Evolutionary conservation across 768 basidiomycete species (phyloP).

Genomic region (Leccinum olivaceopallidum): DNA sequence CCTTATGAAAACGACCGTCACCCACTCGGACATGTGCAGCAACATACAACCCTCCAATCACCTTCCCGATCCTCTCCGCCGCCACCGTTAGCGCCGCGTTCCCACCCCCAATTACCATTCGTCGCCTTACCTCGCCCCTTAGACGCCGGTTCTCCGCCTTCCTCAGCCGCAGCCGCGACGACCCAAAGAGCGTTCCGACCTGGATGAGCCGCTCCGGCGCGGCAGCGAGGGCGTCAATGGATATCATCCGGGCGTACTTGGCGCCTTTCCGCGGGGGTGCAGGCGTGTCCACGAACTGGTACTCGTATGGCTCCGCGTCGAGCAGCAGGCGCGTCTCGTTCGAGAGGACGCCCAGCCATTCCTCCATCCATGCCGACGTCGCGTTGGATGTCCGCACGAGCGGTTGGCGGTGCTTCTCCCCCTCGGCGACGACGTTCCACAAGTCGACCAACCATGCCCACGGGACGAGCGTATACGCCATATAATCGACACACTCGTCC

Average conservation of each 20-base stretch:
- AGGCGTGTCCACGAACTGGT: conserved; percentile 25
- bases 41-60: conserved; percentile 51
- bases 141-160: conserved; percentile 39
- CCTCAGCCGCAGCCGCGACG: conserved; percentile 61
- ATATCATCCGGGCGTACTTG: conserved; percentile 10
- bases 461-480: conserved; percentile 59
- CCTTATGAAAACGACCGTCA: conserved; percentile 59
- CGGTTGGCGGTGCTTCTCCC: conserved; percentile 32
- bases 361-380: conserved; percentile 34
- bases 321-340: conserved; percentile 48
- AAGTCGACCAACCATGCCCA: conserved; percentile 75
- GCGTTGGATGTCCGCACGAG: conserved; percentile 53
- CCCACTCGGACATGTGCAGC: conserved; percentile 69
- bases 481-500: conserved; percentile 61
- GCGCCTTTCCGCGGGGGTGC: conserved; percentile 7
- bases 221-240: conserved; percentile 14
- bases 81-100: conserved; percentile 47
- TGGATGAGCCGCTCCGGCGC: conserved; percentile 53
- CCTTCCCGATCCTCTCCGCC: conserved; percentile 44
- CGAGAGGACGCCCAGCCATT: conserved; percentile 26
- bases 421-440: conserved; percentile 29
- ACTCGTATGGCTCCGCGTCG: conserved; percentile 58
- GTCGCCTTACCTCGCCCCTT: conserved; percentile 48
- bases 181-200: conserved; percentile 76
- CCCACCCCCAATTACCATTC: conserved; percentile 58